A percentile compares a stretch with the other conserved stretches of the same genome.
Evolutionary conservation across 2,329 filamentous ascomycete species (phyloP).

Genomic region (Pochonia chlamydosporia): DNA sequence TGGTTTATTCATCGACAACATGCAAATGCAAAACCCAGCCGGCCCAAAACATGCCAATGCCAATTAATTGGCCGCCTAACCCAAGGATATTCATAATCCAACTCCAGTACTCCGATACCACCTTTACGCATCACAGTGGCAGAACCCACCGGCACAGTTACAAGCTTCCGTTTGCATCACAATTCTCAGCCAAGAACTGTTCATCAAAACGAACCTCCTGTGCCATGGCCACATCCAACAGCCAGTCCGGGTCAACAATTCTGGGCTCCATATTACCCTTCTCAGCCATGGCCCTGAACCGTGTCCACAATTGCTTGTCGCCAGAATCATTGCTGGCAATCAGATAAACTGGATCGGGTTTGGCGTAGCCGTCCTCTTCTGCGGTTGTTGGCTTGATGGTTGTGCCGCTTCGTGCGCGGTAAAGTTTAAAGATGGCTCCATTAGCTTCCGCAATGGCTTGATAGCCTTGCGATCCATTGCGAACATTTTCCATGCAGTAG

Average conservation of each 20-base stretch:
- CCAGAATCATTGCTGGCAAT: conserved; percentile 62
- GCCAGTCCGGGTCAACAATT: conserved; percentile 82
- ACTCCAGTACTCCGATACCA: conserved; percentile 13
- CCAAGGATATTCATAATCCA: not conserved
- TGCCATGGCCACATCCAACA: conserved; percentile 82
- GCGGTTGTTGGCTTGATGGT: conserved; percentile 60
- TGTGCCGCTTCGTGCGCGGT: conserved; percentile 65
- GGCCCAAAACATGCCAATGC: not conserved
- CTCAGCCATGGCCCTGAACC: conserved; percentile 73
- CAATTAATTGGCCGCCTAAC: not conserved
- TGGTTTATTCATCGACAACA: not conserved
- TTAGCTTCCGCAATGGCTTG: conserved; percentile 83
- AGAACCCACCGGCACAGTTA: conserved; percentile 3
- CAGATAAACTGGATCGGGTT: conserved; percentile 73
- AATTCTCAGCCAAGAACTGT: conserved; percentile 50
- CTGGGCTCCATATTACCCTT: conserved; percentile 74
- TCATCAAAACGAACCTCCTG: conserved; percentile 69
- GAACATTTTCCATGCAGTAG: conserved; percentile 77
- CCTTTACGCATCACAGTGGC: conserved; percentile 9
- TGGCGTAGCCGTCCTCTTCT: conserved; percentile 55
- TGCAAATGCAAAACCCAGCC: not conserved
- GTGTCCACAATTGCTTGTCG: conserved; percentile 71
- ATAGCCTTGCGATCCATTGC: conserved; percentile 78
- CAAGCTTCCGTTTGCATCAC: conserved; percentile 24
- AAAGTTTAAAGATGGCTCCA: conserved; percentile 75